These are phyloP conservation scores for Hymenoscyphus salicellus DNA, from an alignment of 2,329 filamentous ascomycete species.

Conservation along the genomic window DNA sequence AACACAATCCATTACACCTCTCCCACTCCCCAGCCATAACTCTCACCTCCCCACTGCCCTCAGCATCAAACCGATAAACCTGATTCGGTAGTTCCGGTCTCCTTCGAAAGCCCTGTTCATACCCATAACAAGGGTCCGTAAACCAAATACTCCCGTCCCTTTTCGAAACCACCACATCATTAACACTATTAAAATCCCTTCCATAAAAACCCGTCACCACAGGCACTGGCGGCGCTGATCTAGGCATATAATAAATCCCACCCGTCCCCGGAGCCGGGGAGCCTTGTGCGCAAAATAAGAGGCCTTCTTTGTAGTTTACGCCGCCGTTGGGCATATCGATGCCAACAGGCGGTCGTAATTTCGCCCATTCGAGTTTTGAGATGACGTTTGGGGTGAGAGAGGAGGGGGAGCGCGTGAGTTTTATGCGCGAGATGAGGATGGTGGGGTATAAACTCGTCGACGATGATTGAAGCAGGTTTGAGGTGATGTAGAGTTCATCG, in stretches of 20 bases:
- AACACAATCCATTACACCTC: constrained; percentile 40
- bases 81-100: constrained; percentile 46
- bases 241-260: constrained; percentile 33
- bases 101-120: constrained; percentile 45
- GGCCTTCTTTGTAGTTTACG: constrained; percentile 41
- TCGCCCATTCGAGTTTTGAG: constrained; percentile 33
- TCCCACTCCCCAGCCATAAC: constrained; percentile 48
- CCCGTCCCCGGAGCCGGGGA: constrained; percentile 22
- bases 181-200: constrained; percentile 47
- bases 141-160: constrained; percentile 47
- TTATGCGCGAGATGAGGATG: constrained; percentile 46
- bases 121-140: constrained; percentile 46
- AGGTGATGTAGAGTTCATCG: constrained; percentile 47
- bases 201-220: constrained; percentile 45
- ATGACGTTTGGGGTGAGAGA: constrained; percentile 8
- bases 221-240: constrained; percentile 23
- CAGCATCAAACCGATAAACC: constrained; percentile 47
- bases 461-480: constrained; percentile 41
- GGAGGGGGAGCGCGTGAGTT: constrained; percentile 34
- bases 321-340: constrained; percentile 47
- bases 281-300: constrained; percentile 46
- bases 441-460: constrained; percentile 40
- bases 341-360: constrained; percentile 38
- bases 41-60: constrained; percentile 40
- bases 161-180: constrained; percentile 41